Base-by-base conservation (phyloP, 1,139 yeast genomes). In the Suhomyces bolitotheri region DNA sequence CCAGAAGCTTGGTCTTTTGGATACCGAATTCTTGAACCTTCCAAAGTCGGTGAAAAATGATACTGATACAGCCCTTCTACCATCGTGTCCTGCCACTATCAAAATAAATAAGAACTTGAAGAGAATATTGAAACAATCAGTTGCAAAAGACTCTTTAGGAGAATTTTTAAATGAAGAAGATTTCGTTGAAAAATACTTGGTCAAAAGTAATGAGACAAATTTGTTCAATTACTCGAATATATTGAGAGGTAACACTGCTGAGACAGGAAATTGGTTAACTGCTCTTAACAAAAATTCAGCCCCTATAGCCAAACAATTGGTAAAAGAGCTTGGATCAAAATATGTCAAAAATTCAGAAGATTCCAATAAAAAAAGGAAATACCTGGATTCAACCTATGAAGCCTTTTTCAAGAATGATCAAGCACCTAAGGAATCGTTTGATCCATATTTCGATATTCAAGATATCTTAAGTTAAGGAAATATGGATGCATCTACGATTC, bases 391-490 rank as follows among this genome's bases (percentile, higher is more conserved):
- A 6, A 38, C 36, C 4, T 36, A 41, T 27, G 39, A 30, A 16
- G 37, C 33, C 5, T 29, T 43, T 16, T 44, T 43, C 36, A 45
- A 39, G 32, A 40, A 33, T 25, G 40, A 49, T 19, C 35, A 25
- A 12, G 31, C 29, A 8, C 37, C 35, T 10, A 30, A 44, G 22
- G 31, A 33, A 22, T n/a, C 33, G 5, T 60, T 61, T 34, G 67
- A 52, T 13, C 60, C 56, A 16, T 57, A 52, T 22, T 60, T 67
- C 15, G 72, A 68, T 44, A 49, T 69, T 17, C 66, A 64, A 16
- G 61, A 58, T 28, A 33, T 34, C 7, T 25, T 38, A 13, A 26
- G 24, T 22, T 34, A 16, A 27, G n/a, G 5, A 12, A 4, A n/a
- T n/a, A 5, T 9, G 15, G 24, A 22, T 9, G n/a, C 3, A 23